A percentile compares a stretch with the other conserved stretches of the same genome.
phyloP scores from a whole-genome alignment of 2,329 filamentous ascomycete genomes.

The Fusarium praegraminearum region DNA sequence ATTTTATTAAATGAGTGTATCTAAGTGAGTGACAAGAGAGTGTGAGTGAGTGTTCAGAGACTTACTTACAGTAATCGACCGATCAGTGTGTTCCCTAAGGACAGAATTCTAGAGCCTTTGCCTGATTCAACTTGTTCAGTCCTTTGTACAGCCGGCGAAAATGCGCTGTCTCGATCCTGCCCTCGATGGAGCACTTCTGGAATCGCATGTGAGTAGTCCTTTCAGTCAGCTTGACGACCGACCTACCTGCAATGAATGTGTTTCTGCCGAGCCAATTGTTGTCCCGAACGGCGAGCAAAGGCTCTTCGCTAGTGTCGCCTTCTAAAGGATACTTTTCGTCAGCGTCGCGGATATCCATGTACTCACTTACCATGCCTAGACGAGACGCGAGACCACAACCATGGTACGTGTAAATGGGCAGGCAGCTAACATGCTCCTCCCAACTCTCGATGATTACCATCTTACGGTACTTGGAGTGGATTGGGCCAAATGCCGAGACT shows the following conservation, averaged over 20 bases:
- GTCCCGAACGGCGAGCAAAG: slow-evolving; percentile 20
- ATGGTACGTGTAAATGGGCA: slow-evolving; percentile 40
- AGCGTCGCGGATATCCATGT: slow-evolving; percentile 38
- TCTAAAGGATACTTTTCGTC: neutral
- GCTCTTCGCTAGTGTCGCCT: neutral
- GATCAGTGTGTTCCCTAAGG: no score
- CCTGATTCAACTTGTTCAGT: neutral
- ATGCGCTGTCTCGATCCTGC: neutral
- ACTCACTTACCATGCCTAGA: slow-evolving; percentile 21
- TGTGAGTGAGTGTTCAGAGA: neutral
- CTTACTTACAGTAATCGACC: neutral
- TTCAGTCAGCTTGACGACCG: slow-evolving; percentile 41
- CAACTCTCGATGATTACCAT: slow-evolving; percentile 39
- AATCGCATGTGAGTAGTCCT: slow-evolving; percentile 1
- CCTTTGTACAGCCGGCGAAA: slow-evolving; percentile 15
- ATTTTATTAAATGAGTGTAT: slow-evolving; percentile 5
- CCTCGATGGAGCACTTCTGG: slow-evolving; percentile 40
- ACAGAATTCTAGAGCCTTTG: slow-evolving; percentile 1
- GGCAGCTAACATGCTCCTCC: slow-evolving; percentile 34
- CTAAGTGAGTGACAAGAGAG: neutral
- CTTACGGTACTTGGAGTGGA: slow-evolving; percentile 46
- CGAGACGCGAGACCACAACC: slow-evolving; percentile 32
- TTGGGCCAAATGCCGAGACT: slow-evolving; percentile 25
- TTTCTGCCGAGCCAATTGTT: slow-evolving; percentile 5
- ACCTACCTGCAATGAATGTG: slow-evolving; percentile 23